A percentile compares a stretch with the other conserved stretches of the same genome.
Conservation (phyloP, 306 rosid species). For the Prunus persica region Prunus_persica_NCBIv2 NC_034012.1:3631001-3631500, state of each 20-base stretch:
- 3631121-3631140: too few relatives aligned
- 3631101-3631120: too few relatives aligned
- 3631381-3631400: conserved; percentile 10
- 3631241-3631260: not conserved
- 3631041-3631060: too few relatives aligned
- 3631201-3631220: not conserved
- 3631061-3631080: too few relatives aligned
- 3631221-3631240: too few relatives aligned
- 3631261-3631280: not conserved
- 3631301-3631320: not conserved
- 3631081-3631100: too few relatives aligned
- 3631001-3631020: too few relatives aligned
- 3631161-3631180: too few relatives aligned
- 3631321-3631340: not conserved
- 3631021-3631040: too few relatives aligned
- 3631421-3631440: conserved; percentile 17
- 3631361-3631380: conserved; percentile 3
- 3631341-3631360: not conserved
- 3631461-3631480: conserved; percentile 34
- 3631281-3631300: not conserved
- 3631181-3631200: too few relatives aligned
- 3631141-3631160: too few relatives aligned
- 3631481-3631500: conserved; percentile 31
- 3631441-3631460: conserved; percentile 20
- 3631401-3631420: conserved; percentile 28